phyloP scores from a whole-genome alignment of 2,329 filamentous ascomycete genomes.

The Exophiala alcalophila region DNA sequence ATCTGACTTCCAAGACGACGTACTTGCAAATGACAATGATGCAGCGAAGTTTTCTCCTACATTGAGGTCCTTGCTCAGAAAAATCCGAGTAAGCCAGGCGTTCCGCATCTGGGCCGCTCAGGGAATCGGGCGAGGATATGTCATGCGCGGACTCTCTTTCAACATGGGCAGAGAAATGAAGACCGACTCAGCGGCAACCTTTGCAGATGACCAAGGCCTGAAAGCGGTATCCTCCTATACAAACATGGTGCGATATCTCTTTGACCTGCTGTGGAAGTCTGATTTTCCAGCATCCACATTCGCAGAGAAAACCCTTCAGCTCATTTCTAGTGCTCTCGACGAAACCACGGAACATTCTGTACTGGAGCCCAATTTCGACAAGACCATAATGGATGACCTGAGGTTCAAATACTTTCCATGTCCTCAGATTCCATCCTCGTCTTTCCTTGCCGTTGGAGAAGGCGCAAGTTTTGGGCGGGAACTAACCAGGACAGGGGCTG shows the following conservation, averaged over 20 bases:
- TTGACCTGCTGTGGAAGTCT: constrained; percentile 20
- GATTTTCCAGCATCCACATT: constrained; percentile 26
- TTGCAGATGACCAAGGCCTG: too few relatives aligned
- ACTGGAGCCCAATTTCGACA: constrained; percentile 39
- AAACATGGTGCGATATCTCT: constrained; percentile 19
- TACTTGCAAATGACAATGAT: constrained; percentile 65
- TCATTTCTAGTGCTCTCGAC: constrained; percentile 39
- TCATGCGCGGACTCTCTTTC: constrained; percentile 62
- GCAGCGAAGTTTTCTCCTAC: constrained; percentile 62
- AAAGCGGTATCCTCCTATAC: constrained; percentile 21
- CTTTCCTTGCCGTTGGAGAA: background rate
- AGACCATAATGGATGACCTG: constrained; percentile 40
- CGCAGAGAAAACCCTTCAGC: constrained; percentile 45
- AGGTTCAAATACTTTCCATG: constrained; percentile 44
- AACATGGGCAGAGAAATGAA: too few relatives aligned
- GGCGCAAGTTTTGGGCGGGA: background rate
- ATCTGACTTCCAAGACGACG: constrained; percentile 58
- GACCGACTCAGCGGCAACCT: too few relatives aligned
- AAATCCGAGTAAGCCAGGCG: constrained; percentile 59
- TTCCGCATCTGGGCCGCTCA: constrained; percentile 84
- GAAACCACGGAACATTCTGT: constrained; percentile 34
- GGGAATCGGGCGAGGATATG: constrained; percentile 79
- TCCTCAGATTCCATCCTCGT: constrained; percentile 32
- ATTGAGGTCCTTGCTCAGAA: constrained; percentile 73
- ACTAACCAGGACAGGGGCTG: too few relatives aligned